Evolutionary conservation across 1,139 yeast genomes (phyloP).

Genomic region (Suhomyces ambrosiae): DNA sequence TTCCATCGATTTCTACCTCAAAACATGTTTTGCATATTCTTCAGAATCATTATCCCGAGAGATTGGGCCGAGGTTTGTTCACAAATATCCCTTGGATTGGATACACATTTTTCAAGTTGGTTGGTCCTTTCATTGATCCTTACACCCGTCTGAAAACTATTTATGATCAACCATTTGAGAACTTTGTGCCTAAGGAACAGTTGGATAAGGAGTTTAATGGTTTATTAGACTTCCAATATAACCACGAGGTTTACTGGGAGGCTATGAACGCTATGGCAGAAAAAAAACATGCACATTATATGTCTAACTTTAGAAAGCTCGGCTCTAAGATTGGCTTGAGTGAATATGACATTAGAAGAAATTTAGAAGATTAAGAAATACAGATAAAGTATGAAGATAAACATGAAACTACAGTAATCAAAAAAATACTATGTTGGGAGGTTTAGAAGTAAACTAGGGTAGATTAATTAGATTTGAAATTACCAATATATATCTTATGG

Average conservation of each 20-base stretch:
- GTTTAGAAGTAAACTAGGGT: too few species aligned
- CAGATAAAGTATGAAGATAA: neutral
- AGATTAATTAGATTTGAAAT: too few species aligned
- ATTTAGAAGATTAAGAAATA: conserved; percentile 2
- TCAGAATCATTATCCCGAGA: conserved; percentile 79
- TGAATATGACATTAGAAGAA: conserved; percentile 34
- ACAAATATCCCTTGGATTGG: conserved; percentile 53
- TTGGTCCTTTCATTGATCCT: conserved; percentile 53
- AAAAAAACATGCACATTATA: conserved; percentile 36
- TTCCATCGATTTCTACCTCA: conserved; percentile 45
- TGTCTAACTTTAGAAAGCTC: conserved; percentile 40
- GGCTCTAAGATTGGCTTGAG: conserved; percentile 47
- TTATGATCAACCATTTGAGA: conserved; percentile 49
- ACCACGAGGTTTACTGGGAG: conserved; percentile 47
- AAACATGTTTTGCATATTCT: conserved; percentile 82
- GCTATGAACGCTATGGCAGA: conserved; percentile 45
- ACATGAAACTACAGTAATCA: neutral
- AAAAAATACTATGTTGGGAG: too few species aligned
- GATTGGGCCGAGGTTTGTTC: conserved; percentile 50
- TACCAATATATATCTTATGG: too few species aligned
- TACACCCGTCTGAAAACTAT: conserved; percentile 52
- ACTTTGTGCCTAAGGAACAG: conserved; percentile 49
- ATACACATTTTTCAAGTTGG: conserved; percentile 48
- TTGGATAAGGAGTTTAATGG: conserved; percentile 52
- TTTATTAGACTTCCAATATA: conserved; percentile 43